These are phyloP conservation scores for Waltiozyma sp. DNA, from an alignment of 1,139 yeast genomes.

Conservation along the genomic window DNA sequence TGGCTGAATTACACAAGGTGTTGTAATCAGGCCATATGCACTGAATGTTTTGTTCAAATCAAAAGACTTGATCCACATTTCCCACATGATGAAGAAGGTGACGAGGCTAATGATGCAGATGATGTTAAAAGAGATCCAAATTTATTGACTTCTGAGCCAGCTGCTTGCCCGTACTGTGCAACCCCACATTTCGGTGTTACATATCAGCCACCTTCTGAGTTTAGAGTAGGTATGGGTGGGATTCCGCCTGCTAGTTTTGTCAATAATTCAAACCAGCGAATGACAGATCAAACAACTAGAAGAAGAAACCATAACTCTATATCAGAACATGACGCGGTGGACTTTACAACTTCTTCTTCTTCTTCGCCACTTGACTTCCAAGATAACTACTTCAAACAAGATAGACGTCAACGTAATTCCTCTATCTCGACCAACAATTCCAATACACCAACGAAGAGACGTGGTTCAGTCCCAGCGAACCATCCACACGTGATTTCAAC, in stretches of 20 bases:
- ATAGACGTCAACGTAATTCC: not conserved
- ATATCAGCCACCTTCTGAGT: slow-evolving; percentile 50
- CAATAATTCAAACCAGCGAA: slow-evolving; percentile 3
- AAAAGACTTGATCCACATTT: slow-evolving; percentile 92
- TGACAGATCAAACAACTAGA: not conserved
- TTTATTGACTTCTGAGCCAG: slow-evolving; percentile 71
- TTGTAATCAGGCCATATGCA: slow-evolving; percentile 86
- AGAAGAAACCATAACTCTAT: slow-evolving; percentile 6
- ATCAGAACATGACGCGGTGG: slow-evolving; percentile 14
- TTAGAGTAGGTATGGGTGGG: slow-evolving; percentile 46
- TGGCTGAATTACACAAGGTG: slow-evolving; percentile 78
- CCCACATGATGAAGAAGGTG: slow-evolving; percentile 56
- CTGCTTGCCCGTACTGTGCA: slow-evolving; percentile 91
- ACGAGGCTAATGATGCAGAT: slow-evolving; percentile 22
- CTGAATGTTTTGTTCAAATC: slow-evolving; percentile 95
- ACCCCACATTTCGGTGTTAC: slow-evolving; percentile 78
- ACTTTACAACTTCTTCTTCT: slow-evolving; percentile 6
- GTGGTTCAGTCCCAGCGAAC: slow-evolving; percentile 45
- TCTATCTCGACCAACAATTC: slow-evolving; percentile 1
- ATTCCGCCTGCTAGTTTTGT: slow-evolving; percentile 29
- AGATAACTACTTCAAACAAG: slow-evolving; percentile 13
- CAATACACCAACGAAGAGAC: slow-evolving; percentile 14
- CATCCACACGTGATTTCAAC: slow-evolving; percentile 63
- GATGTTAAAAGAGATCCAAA: slow-evolving; percentile 36
- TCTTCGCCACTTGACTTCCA: slow-evolving; percentile 13